These are phyloP conservation scores for Lyophyllum atratum DNA, from an alignment of 768 basidiomycete species.

Conservation along the genomic window DNA sequence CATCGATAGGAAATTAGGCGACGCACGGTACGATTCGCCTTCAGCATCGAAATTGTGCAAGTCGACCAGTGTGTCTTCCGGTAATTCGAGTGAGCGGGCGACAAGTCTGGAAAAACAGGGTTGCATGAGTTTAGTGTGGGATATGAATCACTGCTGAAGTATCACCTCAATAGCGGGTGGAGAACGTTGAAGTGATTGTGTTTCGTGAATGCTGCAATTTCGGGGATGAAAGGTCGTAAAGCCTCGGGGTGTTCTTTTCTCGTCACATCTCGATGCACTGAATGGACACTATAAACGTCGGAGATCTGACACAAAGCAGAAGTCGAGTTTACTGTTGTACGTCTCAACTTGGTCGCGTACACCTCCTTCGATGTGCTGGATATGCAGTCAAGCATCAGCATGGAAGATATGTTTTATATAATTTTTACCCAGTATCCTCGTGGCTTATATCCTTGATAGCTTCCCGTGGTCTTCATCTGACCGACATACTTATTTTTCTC, in stretches of 20 bases:
- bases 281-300: not conserved
- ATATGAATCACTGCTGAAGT: too few species aligned
- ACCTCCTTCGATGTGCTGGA: slow-evolving; percentile 60
- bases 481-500: slow-evolving; percentile 41
- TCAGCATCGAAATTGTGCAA: slow-evolving; percentile 35
- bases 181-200: too few species aligned
- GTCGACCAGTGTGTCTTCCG: slow-evolving; percentile 41
- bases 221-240: slow-evolving; percentile 33
- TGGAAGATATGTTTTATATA: too few species aligned
- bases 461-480: slow-evolving; percentile 37
- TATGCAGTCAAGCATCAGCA: too few species aligned
- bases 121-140: too few species aligned
- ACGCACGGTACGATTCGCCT: slow-evolving; percentile 37
- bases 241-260: slow-evolving; percentile 33
- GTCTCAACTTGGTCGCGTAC: slow-evolving; percentile 64
- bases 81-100: slow-evolving; percentile 34
- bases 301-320: not conserved
- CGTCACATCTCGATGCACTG: slow-evolving; percentile 32
- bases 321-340: slow-evolving; percentile 50
- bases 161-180: not conserved
- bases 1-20: not conserved
- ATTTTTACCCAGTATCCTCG: slow-evolving; percentile 18
- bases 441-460: slow-evolving; percentile 41
- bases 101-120: slow-evolving; percentile 20
- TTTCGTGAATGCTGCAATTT: slow-evolving; percentile 31